Percentiles rank a stretch among this genome's conserved stretches.
Evolutionary conservation across 352 stramenopile genomes (phyloP).

Genomic region (Globisporangium megalacanthum): DNA sequence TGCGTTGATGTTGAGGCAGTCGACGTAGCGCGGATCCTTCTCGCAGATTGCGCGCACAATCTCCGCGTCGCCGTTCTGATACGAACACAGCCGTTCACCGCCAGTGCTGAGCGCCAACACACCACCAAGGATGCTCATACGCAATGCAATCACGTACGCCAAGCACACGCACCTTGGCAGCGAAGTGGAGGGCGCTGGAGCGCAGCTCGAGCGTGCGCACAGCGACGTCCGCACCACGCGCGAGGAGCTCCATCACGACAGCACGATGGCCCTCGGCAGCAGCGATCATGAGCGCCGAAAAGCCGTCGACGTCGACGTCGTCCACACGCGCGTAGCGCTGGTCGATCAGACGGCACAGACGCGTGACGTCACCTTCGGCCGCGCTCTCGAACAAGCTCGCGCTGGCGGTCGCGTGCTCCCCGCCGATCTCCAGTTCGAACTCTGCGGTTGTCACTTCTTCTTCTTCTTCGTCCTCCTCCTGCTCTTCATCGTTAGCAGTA

Average conservation of each 20-base stretch:
- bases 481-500: neutral
- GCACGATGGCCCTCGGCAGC: constrained; percentile 59
- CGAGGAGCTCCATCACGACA: constrained; percentile 53
- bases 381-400: constrained; percentile 72
- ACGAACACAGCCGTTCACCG: neutral
- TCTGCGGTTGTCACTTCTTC: constrained; percentile 55
- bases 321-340: constrained; percentile 50
- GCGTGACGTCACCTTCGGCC: constrained; percentile 61
- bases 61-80: constrained; percentile 53
- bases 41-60: constrained; percentile 70
- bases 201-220: constrained; percentile 68
- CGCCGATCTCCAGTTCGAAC: constrained; percentile 55
- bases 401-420: constrained; percentile 44
- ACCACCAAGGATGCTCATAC: neutral
- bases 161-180: constrained; percentile 49
- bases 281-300: constrained; percentile 82
- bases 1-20: constrained; percentile 67
- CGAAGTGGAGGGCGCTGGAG: constrained; percentile 74
- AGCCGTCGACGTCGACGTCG: constrained; percentile 78
- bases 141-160: neutral
- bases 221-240: constrained; percentile 47
- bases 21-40: constrained; percentile 43
- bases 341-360: constrained; percentile 57
- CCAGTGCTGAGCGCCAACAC: too few species aligned
- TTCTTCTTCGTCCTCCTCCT: constrained; percentile 18